Evolutionary conservation across 495 filamentous ascomycete genomes (phyloP), one percentile per base, ranked within the genome.

Genomic region (Tuber borchii): DNA sequence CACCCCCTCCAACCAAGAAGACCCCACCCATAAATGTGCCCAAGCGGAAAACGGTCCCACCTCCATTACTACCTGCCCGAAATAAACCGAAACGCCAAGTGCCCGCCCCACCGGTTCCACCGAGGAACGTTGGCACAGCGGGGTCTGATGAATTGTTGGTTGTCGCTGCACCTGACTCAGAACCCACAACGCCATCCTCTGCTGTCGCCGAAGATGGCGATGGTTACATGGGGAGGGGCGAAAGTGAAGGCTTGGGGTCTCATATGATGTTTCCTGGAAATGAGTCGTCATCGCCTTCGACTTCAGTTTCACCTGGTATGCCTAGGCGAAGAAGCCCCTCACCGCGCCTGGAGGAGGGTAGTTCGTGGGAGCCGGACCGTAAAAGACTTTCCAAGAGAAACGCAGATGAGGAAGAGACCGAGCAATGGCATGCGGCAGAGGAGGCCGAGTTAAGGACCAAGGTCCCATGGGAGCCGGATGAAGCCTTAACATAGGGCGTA

Each of bases 21-120:
- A 86, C 86, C 14, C 85, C 87, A 31, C 86, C 90, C 0, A 86
- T 87, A 70, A 85, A 86, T 26, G 83, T 90, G 2, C 90, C 91
- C 22, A 93, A 88, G 75, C 84, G 90, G 8, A 91, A 91, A 73
- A 86, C 89, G 20, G 84, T 91, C 9, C 84, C 86, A 40, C 82
- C 85, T 16, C 83, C 86, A 40, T 71, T 85, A 0, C 74, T 86
- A 7, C 84, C 86, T 4, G 71, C 83, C 22, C 74, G 82, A 44
- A 74, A 39, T 69, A 85, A 74, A 75, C 42, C 20, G 77, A 81
- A 44, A 8, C 77, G 85, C 72, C 84, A 83, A 34, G 85, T 85
- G 48, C 84, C 85, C 16, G 74, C 86, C 8, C 85, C 87, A 42
- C 85, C 86, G 1, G 84, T 87, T 16, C 78, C 85, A 42, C 78